Percentiles rank a stretch among this genome's conserved stretches.
These are phyloP conservation scores for Nyctanthes arbortristis DNA, from an alignment of 257 asterid species.

Conservation along the genomic window DNA sequence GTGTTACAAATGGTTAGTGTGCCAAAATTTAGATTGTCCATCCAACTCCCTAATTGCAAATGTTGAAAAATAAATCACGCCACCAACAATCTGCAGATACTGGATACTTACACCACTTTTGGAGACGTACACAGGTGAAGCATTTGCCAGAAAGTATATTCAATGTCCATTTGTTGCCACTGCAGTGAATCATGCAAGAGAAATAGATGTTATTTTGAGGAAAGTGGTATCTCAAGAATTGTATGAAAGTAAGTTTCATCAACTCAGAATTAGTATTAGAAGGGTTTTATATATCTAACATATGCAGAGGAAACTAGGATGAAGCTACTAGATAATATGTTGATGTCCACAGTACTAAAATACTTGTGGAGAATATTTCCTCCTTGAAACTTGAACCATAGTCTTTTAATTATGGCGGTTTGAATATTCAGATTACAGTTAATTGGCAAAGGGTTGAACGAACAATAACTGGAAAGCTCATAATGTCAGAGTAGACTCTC, in stretches of 20 bases:
- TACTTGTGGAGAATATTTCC: no score
- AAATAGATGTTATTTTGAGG: constrained; percentile 24
- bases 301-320: no score
- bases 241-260: no score
- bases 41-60: neutral
- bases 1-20: neutral
- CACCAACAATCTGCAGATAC: constrained; percentile 25
- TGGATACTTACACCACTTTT: constrained; percentile 91
- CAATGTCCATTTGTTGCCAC: constrained; percentile 99
- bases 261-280: no score
- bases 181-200: constrained; percentile 39
- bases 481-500: neutral
- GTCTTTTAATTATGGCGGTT: neutral
- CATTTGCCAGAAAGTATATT: constrained; percentile 99
- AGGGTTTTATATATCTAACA: no score
- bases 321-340: no score
- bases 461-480: neutral
- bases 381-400: no score
- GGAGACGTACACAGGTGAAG: constrained; percentile 95
- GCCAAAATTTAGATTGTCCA: neutral
- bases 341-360: no score
- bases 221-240: no score
- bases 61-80: neutral
- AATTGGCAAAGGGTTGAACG: neutral
- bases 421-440: neutral